phyloP scores from a whole-genome alignment of 2,329 filamentous ascomycete genomes.

The Emmonsiellopsis sp. region DNA sequence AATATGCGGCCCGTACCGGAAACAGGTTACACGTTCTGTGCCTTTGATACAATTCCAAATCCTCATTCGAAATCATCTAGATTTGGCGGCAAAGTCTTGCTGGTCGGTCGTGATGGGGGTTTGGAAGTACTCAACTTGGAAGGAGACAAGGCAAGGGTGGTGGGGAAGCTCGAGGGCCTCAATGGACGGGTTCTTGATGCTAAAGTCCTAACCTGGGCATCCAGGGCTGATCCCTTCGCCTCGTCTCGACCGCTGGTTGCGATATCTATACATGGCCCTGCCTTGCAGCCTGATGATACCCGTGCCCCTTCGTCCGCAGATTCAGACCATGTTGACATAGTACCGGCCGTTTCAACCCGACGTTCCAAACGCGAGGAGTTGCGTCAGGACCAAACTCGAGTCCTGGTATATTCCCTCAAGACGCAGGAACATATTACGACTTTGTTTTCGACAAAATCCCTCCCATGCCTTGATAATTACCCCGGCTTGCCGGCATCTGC shows the following conservation, averaged over 20 bases:
- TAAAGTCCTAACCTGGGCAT: constrained; percentile 67
- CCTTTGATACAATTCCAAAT: constrained; percentile 60
- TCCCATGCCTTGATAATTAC: constrained; percentile 45
- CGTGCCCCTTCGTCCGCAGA: constrained; percentile 22
- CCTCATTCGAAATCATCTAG: constrained; percentile 33
- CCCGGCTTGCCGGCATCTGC: constrained; percentile 56
- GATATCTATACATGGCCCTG: constrained; percentile 63
- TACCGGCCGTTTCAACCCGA: constrained; percentile 18
- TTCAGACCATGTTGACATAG: constrained; percentile 27
- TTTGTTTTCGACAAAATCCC: constrained; percentile 62
- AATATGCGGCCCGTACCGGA: constrained; percentile 3
- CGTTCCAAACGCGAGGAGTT: constrained; percentile 20
- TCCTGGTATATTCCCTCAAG: constrained; percentile 78
- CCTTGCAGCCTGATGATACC: constrained; percentile 41
- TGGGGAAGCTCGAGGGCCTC: constrained; percentile 65
- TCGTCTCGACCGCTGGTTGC: constrained; percentile 64
- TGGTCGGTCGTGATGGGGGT: constrained; percentile 72
- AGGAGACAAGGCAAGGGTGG: constrained; percentile 59
- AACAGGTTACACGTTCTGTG: constrained; percentile 63
- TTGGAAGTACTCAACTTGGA: constrained; percentile 66
- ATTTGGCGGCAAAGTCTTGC: constrained; percentile 51
- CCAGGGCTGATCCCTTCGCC: constrained; percentile 42
- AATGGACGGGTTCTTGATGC: constrained; percentile 71
- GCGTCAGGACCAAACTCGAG: constrained; percentile 64
- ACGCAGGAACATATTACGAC: constrained; percentile 63